These are phyloP conservation scores for Pichia sp. DNA, from an alignment of 1,139 yeast species.

Conservation along the genomic window DNA sequence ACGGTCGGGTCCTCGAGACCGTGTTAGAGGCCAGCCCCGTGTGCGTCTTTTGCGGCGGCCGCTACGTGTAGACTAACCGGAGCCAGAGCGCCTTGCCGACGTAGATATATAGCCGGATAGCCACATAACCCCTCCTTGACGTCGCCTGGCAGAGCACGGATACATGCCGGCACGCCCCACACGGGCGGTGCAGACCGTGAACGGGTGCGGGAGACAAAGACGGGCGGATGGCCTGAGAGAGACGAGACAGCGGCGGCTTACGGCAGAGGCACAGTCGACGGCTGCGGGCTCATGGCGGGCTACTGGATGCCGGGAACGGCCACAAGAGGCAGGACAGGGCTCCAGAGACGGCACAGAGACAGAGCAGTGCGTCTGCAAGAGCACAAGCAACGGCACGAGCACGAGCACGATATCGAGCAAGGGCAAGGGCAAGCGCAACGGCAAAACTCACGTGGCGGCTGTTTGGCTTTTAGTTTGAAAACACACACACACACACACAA, in stretches of 20 bases:
- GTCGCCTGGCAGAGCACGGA: neutral
- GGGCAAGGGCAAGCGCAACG: neutral
- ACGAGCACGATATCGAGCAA: no score
- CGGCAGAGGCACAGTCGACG: no score
- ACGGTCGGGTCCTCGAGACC: neutral
- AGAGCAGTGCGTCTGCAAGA: no score
- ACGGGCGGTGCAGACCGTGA: neutral
- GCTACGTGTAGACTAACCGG: slow-evolving; percentile 3
- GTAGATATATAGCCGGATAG: neutral
- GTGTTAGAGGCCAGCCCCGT: slow-evolving; percentile 8
- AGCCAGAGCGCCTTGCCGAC: neutral
- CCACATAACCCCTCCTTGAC: no score
- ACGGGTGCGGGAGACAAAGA: neutral
- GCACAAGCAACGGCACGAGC: no score
- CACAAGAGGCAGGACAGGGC: no score
- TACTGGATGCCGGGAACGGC: no score
- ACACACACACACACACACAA: neutral
- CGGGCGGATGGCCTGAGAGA: neutral
- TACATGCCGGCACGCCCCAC: neutral
- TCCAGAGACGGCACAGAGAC: no score
- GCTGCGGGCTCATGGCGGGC: no score
- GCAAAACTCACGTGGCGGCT: neutral
- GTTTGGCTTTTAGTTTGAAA: neutral
- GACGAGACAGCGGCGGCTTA: neutral
- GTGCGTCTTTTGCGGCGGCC: slow-evolving; percentile 28